Evolutionary conservation across 163 green algal genomes (phyloP), one percentile per base, ranked within the genome.

Genomic region (Coccomyxa subellipsoidea): DNA sequence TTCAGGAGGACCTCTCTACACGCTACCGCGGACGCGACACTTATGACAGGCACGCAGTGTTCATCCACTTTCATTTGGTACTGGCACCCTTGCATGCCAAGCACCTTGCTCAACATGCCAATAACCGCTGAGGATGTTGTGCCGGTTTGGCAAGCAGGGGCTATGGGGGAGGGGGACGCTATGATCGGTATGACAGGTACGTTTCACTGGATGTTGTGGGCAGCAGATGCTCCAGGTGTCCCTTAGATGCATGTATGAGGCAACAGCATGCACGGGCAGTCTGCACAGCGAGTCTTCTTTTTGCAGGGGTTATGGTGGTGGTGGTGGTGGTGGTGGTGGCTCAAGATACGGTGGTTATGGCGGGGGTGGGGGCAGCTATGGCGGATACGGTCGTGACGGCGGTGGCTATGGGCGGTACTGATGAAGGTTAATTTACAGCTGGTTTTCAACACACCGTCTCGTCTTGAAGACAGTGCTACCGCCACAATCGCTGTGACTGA

Each of bases 171-270:
- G 80, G 71, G 23, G 80, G 80, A 40, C 37, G 79, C 32, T 79
- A 79, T 77, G 80, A 54, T 54, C 29, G 71, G 10, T 81, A 78
- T 79, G 78, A 70, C 47, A 70, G 82, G 47, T 59, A 59, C n/a
- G n/a, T n/a, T n/a, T n/a, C n/a, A n/a, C n/a, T n/a, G n/a, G n/a
- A n/a, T n/a, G n/a, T n/a, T n/a, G n/a, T n/a, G n/a, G n/a, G n/a
- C 47, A 7, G 47, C 47, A 59, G 23, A 59, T 59, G 15, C 47
- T 6, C 47, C 15, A 12, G 23, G 3, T 5, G 3, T 59, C 15
- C 23, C 47, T 59, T 12, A 59, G 15, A 27, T 59, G 47, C 47
- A 59, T 59, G 47, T 18, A 59, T 18, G n/a, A 54, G 39, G 8
- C 8, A 10, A 54, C 39, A 59, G 47, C 47, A 27, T 12, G 23